Evolutionary conservation across 192 early-diverging fungal genomes (phyloP), one percentile per base, ranked within the genome.

Genomic region (Backusella macrospora): DNA sequence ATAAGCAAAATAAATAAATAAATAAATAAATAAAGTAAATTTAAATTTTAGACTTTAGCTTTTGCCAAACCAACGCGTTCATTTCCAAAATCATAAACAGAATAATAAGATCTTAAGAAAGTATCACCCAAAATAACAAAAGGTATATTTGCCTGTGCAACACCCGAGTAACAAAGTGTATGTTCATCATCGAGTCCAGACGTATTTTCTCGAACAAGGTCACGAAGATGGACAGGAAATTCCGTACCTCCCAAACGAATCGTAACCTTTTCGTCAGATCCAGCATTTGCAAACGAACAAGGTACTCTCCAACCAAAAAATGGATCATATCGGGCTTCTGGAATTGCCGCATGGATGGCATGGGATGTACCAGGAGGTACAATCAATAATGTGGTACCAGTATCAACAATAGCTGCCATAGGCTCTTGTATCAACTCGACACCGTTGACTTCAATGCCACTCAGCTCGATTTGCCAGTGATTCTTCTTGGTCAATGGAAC

Each of bases 321-420:
- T 7, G n/a, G n/a, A 16, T 39, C 40, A n/a, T 70, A 47, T 1
- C 48, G 16, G 40, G 86, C 74, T 12, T 79, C 78, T 1, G 81
- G 79, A 44, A 89, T 86, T 1, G 23, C 65, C 5, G 59, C 55
- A 70, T 89, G 85, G 29, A 89, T 78, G 38, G 70, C 68, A 1
- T 80, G 55, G 0, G 82, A 68, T 15, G 82, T 69, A 0, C 44
- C 43, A 15, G 78, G 38, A 5, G 88, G 85, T 0, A 84, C 49
- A 78, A 92, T 71, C 55, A 87, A 72, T 5, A 85, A 68, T 0
- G 87, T 83, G 23, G 88, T 88, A 10, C 88, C 88, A 6, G 87
- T 88, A 68, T 90, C 88, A 12, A 89, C 82, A n/a, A 85, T 82
- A 13, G 83, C 83, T 38, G 65, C 21, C 5, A 52, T 18, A 3